Conservation (phyloP, 148 eudicot genomes). For the Fagopyrum tataricum region DNA sequence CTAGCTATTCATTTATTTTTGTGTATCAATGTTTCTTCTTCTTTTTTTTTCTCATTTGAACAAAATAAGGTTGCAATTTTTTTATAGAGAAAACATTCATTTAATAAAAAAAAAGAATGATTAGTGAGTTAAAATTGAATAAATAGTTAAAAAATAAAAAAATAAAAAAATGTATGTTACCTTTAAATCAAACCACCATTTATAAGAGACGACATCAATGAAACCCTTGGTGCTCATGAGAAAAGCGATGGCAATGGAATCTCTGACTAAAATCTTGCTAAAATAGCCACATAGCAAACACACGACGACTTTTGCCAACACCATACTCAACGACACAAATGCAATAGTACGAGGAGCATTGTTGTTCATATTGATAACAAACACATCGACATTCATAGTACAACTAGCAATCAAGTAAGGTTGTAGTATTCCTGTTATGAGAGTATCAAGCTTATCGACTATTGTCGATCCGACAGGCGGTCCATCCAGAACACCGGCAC, state of each 20-base stretch:
- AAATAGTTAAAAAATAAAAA: no score
- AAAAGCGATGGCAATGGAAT: slow-evolving; percentile 34
- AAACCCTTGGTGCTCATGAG: slow-evolving; percentile 53
- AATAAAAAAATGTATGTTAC: background rate
- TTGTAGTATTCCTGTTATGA: slow-evolving; percentile 37
- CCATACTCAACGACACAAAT: background rate
- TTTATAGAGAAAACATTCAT: no score
- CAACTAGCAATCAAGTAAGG: slow-evolving; percentile 50
- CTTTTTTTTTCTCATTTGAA: no score
- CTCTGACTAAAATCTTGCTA: background rate
- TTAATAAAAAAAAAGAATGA: no score
- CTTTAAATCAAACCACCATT: slow-evolving; percentile 12
- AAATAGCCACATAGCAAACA: background rate
- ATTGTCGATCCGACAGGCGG: slow-evolving; percentile 59
- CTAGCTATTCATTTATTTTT: no score
- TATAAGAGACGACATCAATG: slow-evolving; percentile 8
- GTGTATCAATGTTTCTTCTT: no score
- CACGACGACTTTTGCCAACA: background rate
- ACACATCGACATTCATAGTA: slow-evolving; percentile 45
- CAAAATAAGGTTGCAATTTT: no score
- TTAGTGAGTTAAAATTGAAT: no score
- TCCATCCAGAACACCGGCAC: slow-evolving; percentile 53
- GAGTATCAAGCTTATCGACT: slow-evolving; percentile 38
- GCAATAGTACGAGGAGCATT: background rate
- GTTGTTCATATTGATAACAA: background rate